A percentile compares a stretch with the other conserved stretches of the same genome.
phyloP scores from a whole-genome alignment of 2,329 filamentous ascomycete genomes.

The Sclerotinia trifoliorum region DNA sequence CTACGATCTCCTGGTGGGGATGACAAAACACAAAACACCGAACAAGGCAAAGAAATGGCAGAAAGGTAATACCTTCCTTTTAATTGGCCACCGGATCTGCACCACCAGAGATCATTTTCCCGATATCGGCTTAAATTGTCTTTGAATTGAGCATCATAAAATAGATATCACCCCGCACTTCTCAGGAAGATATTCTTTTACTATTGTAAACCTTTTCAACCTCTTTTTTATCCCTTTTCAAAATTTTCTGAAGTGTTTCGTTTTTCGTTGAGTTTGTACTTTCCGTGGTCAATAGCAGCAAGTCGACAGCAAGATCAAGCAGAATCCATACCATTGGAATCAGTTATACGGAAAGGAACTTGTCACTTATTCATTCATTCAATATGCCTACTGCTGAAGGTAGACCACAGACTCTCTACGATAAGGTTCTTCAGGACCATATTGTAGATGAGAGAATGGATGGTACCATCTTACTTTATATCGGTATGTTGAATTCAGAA shows the following conservation, averaged over 20 bases:
- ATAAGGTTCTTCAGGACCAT: slow-evolving; percentile 95
- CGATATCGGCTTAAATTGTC: slow-evolving; percentile 22
- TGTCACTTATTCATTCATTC: neutral
- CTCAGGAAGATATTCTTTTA: neutral
- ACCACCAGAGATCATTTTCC: slow-evolving; percentile 3
- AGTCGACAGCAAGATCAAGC: neutral
- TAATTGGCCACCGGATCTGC: neutral
- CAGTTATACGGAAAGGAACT: neutral
- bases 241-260: neutral
- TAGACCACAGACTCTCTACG: slow-evolving; percentile 68
- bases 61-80: slow-evolving; percentile 10
- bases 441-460: slow-evolving; percentile 94
- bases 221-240: neutral
- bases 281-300: neutral
- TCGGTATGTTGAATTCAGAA: slow-evolving; percentile 58
- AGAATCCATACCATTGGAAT: neutral
- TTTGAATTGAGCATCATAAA: slow-evolving; percentile 24
- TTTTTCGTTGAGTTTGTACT: neutral
- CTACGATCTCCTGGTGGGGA: no score
- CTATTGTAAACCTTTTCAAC: neutral
- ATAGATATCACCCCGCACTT: slow-evolving; percentile 17
- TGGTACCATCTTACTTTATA: slow-evolving; percentile 89
- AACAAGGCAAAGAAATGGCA: neutral
- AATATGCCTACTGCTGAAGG: slow-evolving; percentile 24
- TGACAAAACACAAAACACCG: neutral